A percentile compares a stretch with the other conserved stretches of the same genome.
Conservation (phyloP, 2,329 filamentous ascomycete genomes). For the Botrytis fabae region DNA sequence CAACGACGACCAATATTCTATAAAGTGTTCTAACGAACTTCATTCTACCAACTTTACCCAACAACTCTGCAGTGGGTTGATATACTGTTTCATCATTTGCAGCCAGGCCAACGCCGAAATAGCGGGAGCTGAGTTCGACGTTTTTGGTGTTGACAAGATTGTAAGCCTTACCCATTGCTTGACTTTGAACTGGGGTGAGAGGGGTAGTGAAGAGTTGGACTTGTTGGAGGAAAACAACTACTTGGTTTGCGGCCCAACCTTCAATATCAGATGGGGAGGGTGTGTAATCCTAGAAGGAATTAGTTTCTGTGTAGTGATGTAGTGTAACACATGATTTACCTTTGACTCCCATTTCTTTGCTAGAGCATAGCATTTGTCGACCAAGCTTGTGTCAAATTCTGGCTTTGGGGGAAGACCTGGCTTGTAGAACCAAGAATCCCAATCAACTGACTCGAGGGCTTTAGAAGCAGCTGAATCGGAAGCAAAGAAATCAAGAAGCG, state of each 20-base stretch:
- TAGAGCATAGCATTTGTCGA: slow-evolving; percentile 80
- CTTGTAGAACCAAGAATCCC: slow-evolving; percentile 86
- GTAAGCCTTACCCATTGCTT: slow-evolving; percentile 74
- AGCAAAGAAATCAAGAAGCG: slow-evolving; percentile 81
- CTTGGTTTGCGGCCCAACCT: slow-evolving; percentile 80
- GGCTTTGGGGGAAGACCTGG: slow-evolving; percentile 89
- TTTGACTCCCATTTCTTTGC: slow-evolving; percentile 76
- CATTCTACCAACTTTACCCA: slow-evolving; percentile 88
- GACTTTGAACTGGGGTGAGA: slow-evolving; percentile 64
- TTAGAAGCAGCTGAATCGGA: slow-evolving; percentile 60
- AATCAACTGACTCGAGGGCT: slow-evolving; percentile 75
- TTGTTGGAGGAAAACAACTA: slow-evolving; percentile 84
- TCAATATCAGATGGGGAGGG: slow-evolving; percentile 69
- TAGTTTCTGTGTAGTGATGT: neutral
- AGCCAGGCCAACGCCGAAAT: slow-evolving; percentile 75
- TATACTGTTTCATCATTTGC: slow-evolving; percentile 71
- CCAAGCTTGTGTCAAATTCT: slow-evolving; percentile 83
- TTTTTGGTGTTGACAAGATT: slow-evolving; percentile 74
- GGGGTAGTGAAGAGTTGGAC: slow-evolving; percentile 67
- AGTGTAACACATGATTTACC: slow-evolving; percentile 42
- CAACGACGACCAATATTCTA: slow-evolving; percentile 70
- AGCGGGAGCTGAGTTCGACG: slow-evolving; percentile 80
- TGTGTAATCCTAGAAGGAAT: slow-evolving; percentile 50
- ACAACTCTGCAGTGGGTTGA: slow-evolving; percentile 67
- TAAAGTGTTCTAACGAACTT: slow-evolving; percentile 93